Conservation (phyloP, 148 eudicot genomes). For the Camellia sinensis region DNA sequence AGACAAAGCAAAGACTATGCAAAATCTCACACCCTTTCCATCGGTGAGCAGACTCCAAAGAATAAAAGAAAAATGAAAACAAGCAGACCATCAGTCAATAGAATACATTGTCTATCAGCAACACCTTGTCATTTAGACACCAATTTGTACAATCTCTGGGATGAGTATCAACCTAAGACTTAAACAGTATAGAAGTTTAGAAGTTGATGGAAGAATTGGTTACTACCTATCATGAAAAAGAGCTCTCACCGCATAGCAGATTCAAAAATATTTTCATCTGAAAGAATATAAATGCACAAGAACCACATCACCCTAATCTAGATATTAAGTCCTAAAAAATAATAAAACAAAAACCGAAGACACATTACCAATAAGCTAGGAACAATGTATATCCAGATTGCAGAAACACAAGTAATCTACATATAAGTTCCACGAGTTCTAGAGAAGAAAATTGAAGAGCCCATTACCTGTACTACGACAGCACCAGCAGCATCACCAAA, state of each 20-base stretch:
- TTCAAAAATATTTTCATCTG: too few relatives aligned
- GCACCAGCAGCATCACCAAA: conserved; percentile 99
- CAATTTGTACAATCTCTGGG: background rate
- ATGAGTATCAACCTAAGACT: background rate
- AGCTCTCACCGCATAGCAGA: too few relatives aligned
- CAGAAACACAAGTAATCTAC: background rate
- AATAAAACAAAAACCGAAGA: too few relatives aligned
- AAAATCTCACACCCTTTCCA: background rate
- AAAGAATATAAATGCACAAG: too few relatives aligned
- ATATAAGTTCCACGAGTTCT: background rate
- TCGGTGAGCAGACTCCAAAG: background rate
- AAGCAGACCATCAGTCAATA: background rate
- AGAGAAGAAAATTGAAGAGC: background rate
- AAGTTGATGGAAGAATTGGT: background rate
- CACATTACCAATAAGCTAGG: background rate
- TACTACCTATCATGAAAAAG: background rate
- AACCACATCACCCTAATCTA: too few relatives aligned
- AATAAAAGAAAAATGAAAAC: background rate
- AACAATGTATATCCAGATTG: background rate
- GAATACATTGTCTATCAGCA: background rate
- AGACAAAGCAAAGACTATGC: background rate
- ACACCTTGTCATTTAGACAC: background rate
- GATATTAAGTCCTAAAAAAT: too few relatives aligned
- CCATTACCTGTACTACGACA: conserved; percentile 72
- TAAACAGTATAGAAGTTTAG: background rate